Base-by-base conservation (phyloP, 768 basidiomycete species). In the Mycena chlorophos region DNA sequence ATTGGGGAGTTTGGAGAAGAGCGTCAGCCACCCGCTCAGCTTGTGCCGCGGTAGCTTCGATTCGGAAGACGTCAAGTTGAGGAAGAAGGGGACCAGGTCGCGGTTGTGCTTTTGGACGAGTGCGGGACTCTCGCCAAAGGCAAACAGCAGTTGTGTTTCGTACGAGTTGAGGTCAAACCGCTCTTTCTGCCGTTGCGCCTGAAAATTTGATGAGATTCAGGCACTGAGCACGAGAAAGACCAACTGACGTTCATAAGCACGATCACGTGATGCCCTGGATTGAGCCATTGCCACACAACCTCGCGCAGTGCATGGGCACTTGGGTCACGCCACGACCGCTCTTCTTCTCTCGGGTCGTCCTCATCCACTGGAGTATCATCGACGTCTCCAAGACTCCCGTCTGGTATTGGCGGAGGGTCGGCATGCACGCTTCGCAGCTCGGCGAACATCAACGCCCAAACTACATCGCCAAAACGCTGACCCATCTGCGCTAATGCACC, bases 1-100 rank as follows among this genome's bases (percentile, higher is more conserved):
- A 66, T 98, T 98, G 63, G 75, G 74, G 68, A 99, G 91, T 67
- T 94, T 96, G 48, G 90, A 80, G 70, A 98, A 91, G 12, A 98
- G 78, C 19, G 82, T 82, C 25, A 98, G 83, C 86, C 91, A 98
- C 0, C 83, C 77, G 16, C 73, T 73, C 10, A 97, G 80, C 65
- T 86, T 88, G 26, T 77, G 69, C 39, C 84, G 85, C 2, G 84
- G 71, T 5, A 89, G 69, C 42, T 74, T 78, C 3, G 74, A 65
- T 22, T 19, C 40, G 4, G 69, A 56, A 3, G 64, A 63, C 48
- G 73, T 69, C 42, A 83, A 63, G 55, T 69, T 48, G 61, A 98
- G 76, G 75, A 98, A 97, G 53, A 89, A 79, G 0, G 92, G 87
- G n/a, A 97, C 76, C 29, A 98, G 74, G n/a, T 89, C 83, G 31